These are phyloP conservation scores for Trichothecium roseum DNA, from an alignment of 2,329 filamentous ascomycete genomes.

Conservation along the genomic window DNA sequence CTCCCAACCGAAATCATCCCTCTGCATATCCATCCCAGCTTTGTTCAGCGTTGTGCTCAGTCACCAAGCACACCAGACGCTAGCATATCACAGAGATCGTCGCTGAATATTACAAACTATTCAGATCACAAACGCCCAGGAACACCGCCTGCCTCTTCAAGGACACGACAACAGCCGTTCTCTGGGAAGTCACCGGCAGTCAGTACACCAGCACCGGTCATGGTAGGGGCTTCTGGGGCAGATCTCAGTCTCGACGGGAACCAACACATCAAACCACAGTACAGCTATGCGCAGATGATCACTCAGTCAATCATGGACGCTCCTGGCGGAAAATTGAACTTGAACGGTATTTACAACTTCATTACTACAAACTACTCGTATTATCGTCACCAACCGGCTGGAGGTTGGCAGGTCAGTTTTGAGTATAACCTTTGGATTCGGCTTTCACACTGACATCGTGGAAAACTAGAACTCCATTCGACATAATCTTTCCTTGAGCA, in stretches of 20 bases:
- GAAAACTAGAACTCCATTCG: conserved; percentile 95
- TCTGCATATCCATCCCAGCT: conserved; percentile 57
- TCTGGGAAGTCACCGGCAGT: conserved; percentile 16
- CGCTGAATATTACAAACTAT: conserved; percentile 48
- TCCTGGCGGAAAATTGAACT: conserved; percentile 75
- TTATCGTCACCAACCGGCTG: conserved; percentile 66
- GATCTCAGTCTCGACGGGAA: conserved; percentile 76
- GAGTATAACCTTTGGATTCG: too few relatives aligned
- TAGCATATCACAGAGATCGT: conserved; percentile 21
- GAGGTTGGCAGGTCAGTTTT: conserved; percentile 75
- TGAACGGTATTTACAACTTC: conserved; percentile 88
- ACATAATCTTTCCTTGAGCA: conserved; percentile 91
- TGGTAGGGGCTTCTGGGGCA: conserved; percentile 41
- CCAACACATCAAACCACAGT: conserved; percentile 87
- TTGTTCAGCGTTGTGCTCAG: conserved; percentile 55
- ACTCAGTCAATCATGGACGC: conserved; percentile 89
- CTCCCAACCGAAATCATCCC: conserved; percentile 64
- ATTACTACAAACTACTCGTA: conserved; percentile 90
- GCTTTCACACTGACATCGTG: neutral
- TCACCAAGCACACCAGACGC: conserved; percentile 13
- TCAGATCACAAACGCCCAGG: conserved; percentile 49
- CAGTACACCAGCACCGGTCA: conserved; percentile 22
- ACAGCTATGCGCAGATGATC: conserved; percentile 94
- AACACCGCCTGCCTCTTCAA: conserved; percentile 34
- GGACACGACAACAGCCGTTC: neutral